A percentile compares a stretch with the other conserved stretches of the same genome.
phyloP scores from a whole-genome alignment of 78 protist species.

The Blattamonas nauphoetae region DNA sequence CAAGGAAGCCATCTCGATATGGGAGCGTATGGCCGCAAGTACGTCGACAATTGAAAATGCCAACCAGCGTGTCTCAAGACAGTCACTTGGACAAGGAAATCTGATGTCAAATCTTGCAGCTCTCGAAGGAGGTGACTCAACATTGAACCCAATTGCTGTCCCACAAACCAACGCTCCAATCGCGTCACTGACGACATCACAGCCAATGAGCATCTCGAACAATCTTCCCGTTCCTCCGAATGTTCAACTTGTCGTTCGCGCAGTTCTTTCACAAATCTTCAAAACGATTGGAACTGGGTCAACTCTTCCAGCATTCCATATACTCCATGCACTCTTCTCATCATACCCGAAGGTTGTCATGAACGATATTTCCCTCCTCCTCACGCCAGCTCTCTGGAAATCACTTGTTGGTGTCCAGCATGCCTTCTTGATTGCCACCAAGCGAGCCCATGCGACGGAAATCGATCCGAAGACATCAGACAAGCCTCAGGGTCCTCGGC shows the following conservation, averaged over 20 bases:
- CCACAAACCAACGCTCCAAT: too few relatives aligned
- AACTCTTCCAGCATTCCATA: not conserved
- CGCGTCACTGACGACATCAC: too few relatives aligned
- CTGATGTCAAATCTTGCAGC: too few relatives aligned
- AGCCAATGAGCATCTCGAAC: too few relatives aligned
- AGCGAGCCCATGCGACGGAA: not conserved
- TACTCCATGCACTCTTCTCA: not conserved
- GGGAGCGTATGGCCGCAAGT: not conserved
- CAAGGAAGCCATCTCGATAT: not conserved
- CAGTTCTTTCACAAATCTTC: not conserved
- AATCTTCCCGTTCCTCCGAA: too few relatives aligned
- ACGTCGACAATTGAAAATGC: too few relatives aligned
- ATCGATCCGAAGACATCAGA: not conserved
- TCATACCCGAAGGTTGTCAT: not conserved
- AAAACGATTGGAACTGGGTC: not conserved
- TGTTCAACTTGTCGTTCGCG: not conserved
- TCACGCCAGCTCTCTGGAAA: not conserved
- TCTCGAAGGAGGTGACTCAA: too few relatives aligned
- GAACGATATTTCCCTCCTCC: not conserved
- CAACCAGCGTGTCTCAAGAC: too few relatives aligned
- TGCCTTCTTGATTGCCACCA: not conserved
- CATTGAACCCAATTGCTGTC: too few relatives aligned
- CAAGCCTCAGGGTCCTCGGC: not conserved
- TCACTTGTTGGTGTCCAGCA: not conserved
- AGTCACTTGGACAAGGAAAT: too few relatives aligned